A percentile compares a stretch with the other conserved stretches of the same genome.
Conservation (phyloP, 2,329 filamentous ascomycete genomes). For the Sclerotinia glacialis region DNA sequence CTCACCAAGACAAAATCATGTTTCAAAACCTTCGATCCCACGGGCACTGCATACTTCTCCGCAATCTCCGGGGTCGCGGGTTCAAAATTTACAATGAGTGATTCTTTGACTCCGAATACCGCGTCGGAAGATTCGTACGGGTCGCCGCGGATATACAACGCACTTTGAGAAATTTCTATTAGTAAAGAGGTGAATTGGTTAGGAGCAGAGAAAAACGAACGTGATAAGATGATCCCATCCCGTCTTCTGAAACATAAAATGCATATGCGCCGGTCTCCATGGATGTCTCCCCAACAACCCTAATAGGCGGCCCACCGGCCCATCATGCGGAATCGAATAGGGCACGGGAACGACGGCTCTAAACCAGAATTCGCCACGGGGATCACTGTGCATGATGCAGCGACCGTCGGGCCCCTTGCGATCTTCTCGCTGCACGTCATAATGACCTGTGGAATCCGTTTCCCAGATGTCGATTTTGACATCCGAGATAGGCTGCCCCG, state of each 20-base stretch:
- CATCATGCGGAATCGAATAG: conserved; percentile 82
- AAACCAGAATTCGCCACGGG: conserved; percentile 78
- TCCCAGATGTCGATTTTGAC: conserved; percentile 84
- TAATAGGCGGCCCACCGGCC: conserved; percentile 74
- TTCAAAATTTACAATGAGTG: conserved; percentile 63
- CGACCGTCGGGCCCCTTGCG: conserved; percentile 66
- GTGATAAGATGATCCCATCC: conserved; percentile 80
- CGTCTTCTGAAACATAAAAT: conserved; percentile 83
- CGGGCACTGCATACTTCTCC: conserved; percentile 59
- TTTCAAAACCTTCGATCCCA: conserved; percentile 60
- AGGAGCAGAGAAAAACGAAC: conserved; percentile 50
- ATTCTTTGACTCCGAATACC: conserved; percentile 85
- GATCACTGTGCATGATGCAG: conserved; percentile 67
- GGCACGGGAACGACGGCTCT: conserved; percentile 79
- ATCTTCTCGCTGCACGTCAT: conserved; percentile 74
- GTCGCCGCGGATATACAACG: conserved; percentile 72
- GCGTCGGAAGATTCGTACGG: conserved; percentile 80
- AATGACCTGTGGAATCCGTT: conserved; percentile 75
- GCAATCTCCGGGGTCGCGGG: conserved; percentile 53
- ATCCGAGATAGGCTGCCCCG: conserved; percentile 58
- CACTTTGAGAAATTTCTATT: conserved; percentile 45
- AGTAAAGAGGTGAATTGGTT: neutral
- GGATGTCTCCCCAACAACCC: conserved; percentile 67
- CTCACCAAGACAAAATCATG: conserved; percentile 77
- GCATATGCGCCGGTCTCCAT: conserved; percentile 75